Evolutionary conservation across 1,284 basidiomycete genomes (phyloP).

Genomic region (Ustilago sp.): DNA sequence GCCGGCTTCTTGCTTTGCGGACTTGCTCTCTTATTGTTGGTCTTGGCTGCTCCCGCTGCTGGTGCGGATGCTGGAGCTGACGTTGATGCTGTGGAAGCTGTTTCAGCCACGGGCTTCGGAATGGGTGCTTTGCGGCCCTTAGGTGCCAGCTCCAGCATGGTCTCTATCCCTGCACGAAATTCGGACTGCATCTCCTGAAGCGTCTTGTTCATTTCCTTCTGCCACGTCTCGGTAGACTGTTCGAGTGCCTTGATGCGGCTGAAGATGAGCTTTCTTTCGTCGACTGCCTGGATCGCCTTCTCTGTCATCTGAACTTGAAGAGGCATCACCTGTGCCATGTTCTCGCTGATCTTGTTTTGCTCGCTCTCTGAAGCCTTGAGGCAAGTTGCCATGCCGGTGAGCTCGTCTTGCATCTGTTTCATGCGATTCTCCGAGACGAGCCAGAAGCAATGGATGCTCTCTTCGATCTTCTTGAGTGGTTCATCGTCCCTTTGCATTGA

Average conservation of each 20-base stretch:
- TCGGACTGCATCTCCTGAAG: slow-evolving; percentile 18
- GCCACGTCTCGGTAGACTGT: slow-evolving; percentile 11
- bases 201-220: slow-evolving; percentile 16
- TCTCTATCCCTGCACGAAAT: slow-evolving; percentile 12
- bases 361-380: background rate
- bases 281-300: slow-evolving; percentile 19
- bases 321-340: slow-evolving; percentile 12
- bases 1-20: slow-evolving; percentile 19
- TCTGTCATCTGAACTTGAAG: slow-evolving; percentile 27
- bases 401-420: slow-evolving; percentile 22
- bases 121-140: slow-evolving; percentile 5
- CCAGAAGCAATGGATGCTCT: slow-evolving; percentile 32
- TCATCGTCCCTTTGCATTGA: background rate
- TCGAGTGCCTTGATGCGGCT: slow-evolving; percentile 26
- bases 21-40: slow-evolving; percentile 12
- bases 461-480: slow-evolving; percentile 19
- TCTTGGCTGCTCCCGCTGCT: background rate
- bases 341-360: slow-evolving; percentile 12
- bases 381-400: background rate
- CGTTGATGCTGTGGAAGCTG: background rate
- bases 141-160: slow-evolving; percentile 7
- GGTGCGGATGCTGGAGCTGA: background rate
- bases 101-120: background rate
- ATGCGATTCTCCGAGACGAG: slow-evolving; percentile 28
- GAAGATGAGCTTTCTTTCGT: slow-evolving; percentile 24